Evolutionary conservation across 768 basidiomycete species (phyloP).

Genomic region (Hygrocybe punicea): DNA sequence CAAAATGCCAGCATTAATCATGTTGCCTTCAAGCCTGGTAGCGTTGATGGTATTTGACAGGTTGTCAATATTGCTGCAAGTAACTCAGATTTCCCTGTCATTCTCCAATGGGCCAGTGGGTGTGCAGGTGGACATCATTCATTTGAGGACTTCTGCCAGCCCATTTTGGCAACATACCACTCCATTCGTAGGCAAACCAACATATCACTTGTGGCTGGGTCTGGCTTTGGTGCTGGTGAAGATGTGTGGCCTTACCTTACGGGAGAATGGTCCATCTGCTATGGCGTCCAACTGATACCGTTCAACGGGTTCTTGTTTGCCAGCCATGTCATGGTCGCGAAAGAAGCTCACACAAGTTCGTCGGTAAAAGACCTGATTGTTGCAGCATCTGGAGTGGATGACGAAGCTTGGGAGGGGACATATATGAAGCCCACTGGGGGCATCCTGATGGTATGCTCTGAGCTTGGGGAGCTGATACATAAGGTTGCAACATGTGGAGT

Average conservation of each 20-base stretch:
- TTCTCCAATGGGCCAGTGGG: no score
- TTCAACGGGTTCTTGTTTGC: conserved; percentile 97
- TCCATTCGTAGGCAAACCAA: conserved; percentile 87
- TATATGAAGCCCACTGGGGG: conserved; percentile 94
- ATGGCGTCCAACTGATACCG: conserved; percentile 90
- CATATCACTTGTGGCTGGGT: conserved; percentile 87
- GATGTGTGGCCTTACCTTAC: no score
- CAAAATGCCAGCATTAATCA: no score
- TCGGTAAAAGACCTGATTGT: no score
- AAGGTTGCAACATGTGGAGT: conserved; percentile 97
- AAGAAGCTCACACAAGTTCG: conserved; percentile 93
- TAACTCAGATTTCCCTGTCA: no score
- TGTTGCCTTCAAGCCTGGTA: no score
- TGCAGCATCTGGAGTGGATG: no score
- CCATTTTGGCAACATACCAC: conserved; percentile 85
- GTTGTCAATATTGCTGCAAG: no score
- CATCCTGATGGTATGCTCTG: conserved; percentile 93
- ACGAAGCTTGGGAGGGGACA: conserved; percentile 90
- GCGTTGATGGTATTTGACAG: no score
- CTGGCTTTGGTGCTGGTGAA: conserved; percentile 79
- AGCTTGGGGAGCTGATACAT: conserved; percentile 98
- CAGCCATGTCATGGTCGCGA: conserved; percentile 97
- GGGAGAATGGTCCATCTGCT: conserved; percentile 91
- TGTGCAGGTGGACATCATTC: no score
- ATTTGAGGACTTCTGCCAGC: no score